Base-by-base conservation (phyloP, 345 rosid genomes). In the Corchorus capsularis region DNA sequence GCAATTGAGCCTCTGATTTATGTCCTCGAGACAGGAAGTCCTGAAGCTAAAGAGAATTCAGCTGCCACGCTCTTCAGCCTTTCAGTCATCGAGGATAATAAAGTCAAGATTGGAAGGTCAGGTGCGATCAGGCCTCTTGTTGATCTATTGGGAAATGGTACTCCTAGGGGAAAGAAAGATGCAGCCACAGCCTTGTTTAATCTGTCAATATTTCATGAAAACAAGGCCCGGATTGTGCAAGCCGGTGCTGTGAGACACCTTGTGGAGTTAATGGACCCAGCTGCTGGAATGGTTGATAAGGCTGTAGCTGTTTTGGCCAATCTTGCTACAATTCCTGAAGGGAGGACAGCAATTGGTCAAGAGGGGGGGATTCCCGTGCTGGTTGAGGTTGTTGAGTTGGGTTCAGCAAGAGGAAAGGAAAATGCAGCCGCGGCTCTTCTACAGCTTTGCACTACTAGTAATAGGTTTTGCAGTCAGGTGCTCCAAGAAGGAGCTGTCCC, bases 401-500 rank as follows among this genome's bases (percentile, higher is more conserved):
- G 98, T 54, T 96, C 98, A 71, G 82, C 87, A 1, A 92, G 97
- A 84, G 98, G 98, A 34, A 94, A 91, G 86, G 98, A 94, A 78
- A 91, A 92, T 83, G 97, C 99, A 34, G 90, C 97, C 0, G 97
- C 98, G 50, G 97, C 99, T 66, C 96, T 96, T 69, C 79, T 92
- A 81, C 96, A 89, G 74, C 91, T 96, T 63, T 94, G 93, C 84
- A 83, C 87, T 37, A 86, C 73, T 77, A 94, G 89, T 53, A 75
- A 46, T 62, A 87, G 82, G 78, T 86, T 87, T 80, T 91, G 93
- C 82, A 88, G 84, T 79, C 75, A 4, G 81, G 94, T 91, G 75
- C 92, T 96, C 57, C 94, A 89, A 86, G 98, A 94, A 86, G 97
- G 99, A 61, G 98, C 90, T 53, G 93, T 92, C 70, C 99, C 97